Percentiles rank a stretch among this genome's conserved stretches.
phyloP scores from a whole-genome alignment of 2,329 filamentous ascomycete genomes.

The Claviceps sp. region DNA sequence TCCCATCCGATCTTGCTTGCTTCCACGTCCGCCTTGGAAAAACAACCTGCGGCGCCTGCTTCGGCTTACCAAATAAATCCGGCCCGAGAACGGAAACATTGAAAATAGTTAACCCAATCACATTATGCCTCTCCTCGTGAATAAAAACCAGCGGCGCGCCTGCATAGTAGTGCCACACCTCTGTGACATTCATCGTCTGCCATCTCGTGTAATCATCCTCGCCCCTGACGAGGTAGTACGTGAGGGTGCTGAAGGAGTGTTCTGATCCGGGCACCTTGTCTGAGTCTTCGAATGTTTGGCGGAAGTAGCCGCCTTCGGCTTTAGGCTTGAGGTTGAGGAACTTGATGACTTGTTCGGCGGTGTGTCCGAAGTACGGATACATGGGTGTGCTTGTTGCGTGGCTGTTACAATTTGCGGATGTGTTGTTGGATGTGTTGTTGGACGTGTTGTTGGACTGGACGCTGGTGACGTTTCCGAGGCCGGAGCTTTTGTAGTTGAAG shows the following conservation, averaged over 20 bases:
- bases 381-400: not conserved
- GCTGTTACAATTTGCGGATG: not conserved
- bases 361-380: not conserved
- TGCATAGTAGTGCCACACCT: conserved; percentile 41
- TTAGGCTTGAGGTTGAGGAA: conserved; percentile 28
- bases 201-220: conserved; percentile 28
- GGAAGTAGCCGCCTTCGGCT: conserved; percentile 35
- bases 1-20: conserved; percentile 19
- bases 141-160: conserved; percentile 34
- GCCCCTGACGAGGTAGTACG: conserved; percentile 39
- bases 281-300: conserved; percentile 31
- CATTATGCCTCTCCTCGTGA: no score
- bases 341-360: conserved; percentile 28
- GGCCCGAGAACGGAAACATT: conserved; percentile 28
- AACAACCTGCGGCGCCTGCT: conserved; percentile 29
- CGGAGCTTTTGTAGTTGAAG: no score
- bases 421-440: not conserved
- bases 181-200: conserved; percentile 33
- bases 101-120: no score
- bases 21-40: no score
- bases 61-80: conserved; percentile 21
- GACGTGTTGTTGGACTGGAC: no score
- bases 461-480: no score
- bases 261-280: conserved; percentile 6
- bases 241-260: conserved; percentile 33